Conservation (phyloP, 768 basidiomycete species). For the Asterophora parasitica region DNA sequence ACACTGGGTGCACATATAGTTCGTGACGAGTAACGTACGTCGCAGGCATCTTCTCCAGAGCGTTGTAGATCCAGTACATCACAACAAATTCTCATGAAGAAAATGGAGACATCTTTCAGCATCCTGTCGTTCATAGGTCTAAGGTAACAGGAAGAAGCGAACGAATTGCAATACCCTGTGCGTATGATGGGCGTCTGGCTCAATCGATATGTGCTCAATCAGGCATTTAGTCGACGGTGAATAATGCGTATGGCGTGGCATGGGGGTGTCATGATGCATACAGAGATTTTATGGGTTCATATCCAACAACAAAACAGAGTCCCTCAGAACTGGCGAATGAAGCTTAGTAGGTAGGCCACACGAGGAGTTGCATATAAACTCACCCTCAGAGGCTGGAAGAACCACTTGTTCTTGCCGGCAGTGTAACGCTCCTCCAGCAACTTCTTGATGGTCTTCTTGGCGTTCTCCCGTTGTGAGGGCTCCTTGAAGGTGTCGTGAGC, state of each 20-base stretch:
- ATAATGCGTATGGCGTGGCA: conserved; percentile 20
- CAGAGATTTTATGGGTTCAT: conserved; percentile 29
- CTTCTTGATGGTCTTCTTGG: conserved; percentile 97
- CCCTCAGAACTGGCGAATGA: conserved; percentile 30
- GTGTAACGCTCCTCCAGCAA: conserved; percentile 93
- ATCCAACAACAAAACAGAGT: conserved; percentile 21
- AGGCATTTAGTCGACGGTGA: not conserved
- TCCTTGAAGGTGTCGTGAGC: conserved; percentile 94
- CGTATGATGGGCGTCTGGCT: not conserved
- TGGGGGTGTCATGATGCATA: conserved; percentile 30
- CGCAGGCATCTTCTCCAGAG: too few relatives aligned
- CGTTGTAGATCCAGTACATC: too few relatives aligned
- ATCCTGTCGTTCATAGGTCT: not conserved
- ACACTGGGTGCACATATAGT: too few relatives aligned
- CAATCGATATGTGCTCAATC: not conserved
- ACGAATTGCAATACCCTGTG: not conserved
- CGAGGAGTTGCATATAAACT: conserved; percentile 17
- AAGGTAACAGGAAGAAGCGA: not conserved
- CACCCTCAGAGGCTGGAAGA: conserved; percentile 85
- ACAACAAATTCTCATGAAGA: not conserved
- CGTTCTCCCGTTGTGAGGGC: conserved; percentile 88
- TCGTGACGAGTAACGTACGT: too few relatives aligned
- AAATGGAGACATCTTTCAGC: not conserved
- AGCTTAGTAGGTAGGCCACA: conserved; percentile 3
- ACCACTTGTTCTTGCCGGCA: conserved; percentile 96